Evolutionary conservation across 2,329 filamentous ascomycete species (phyloP), one percentile per base, ranked within the genome.

Genomic region (Didymella segeticola): DNA sequence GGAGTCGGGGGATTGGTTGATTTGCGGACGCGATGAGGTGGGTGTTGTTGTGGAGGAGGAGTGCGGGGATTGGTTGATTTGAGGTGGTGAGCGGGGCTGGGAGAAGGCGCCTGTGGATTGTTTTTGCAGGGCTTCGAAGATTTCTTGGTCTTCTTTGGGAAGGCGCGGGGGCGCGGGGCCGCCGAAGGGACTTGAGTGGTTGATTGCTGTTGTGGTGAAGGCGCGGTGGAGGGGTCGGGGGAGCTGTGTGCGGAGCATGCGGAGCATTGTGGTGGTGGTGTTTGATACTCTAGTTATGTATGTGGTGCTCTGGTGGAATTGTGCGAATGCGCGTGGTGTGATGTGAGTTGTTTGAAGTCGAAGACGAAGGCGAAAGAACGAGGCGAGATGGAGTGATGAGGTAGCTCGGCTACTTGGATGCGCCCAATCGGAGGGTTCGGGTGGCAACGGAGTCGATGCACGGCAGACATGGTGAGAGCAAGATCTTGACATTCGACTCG

Each of bases 81-180:
- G 56, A 42, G n/a, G n/a, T n/a, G n/a, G n/a, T n/a, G n/a, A n/a
- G n/a, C n/a, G n/a, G n/a, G 79, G 89, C 66, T 84, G 95, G 78
- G 79, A 95, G 77, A 85, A 97, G 58, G 78, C 95, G 59, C 83
- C 91, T 61, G 86, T 96, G 63, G 80, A 96, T 71, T 82, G 81
- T 64, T 85, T 85, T 72, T 97, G 92, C 4, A 98, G 88, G 34
- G 87, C 83, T 77, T 97, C 93, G 74, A 95, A 96, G 61, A 96
- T 85, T 72, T 92, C 90, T 79, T 97, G 93, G 65, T 96, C 88
- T 75, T 90, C 87, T 67, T 91, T 87, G 6, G 93, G 91, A 10
- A 98, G 90, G 42, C 91, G 89, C 0, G 91, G 93, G 14, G 95
- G 95, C 7, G 90, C 78, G 20, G 93, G 90, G 11, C 80, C 80